Percentiles rank a stretch among this genome's conserved stretches.
phyloP scores from a whole-genome alignment of 1,284 basidiomycete species.

The Fomes fomentarius region DNA sequence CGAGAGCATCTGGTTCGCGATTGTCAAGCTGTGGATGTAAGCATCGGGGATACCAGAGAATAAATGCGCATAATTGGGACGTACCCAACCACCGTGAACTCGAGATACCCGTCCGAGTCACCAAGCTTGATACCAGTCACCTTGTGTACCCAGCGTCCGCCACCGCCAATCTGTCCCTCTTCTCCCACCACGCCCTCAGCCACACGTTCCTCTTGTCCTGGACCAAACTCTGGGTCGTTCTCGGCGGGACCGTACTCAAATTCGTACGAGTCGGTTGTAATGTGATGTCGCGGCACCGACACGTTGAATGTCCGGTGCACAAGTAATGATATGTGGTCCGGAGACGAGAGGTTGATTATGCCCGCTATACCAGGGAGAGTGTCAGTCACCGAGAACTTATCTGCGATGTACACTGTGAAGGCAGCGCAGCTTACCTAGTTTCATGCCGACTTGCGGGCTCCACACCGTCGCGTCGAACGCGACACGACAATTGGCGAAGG shows the following conservation, averaged over 20 bases:
- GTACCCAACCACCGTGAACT: constrained; percentile 92
- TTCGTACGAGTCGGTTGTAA: constrained; percentile 80
- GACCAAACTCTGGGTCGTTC: constrained; percentile 73
- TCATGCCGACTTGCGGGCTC: constrained; percentile 87
- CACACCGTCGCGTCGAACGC: constrained; percentile 88
- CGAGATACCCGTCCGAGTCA: constrained; percentile 67
- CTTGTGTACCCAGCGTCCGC: constrained; percentile 84
- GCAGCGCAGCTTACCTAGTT: constrained; percentile 62
- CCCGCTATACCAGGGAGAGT: constrained; percentile 57
- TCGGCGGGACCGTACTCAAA: constrained; percentile 85
- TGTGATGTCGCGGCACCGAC: constrained; percentile 92
- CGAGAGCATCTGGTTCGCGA: constrained; percentile 95
- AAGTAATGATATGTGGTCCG: constrained; percentile 92
- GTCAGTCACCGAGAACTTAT: not conserved
- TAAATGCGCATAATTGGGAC: not conserved
- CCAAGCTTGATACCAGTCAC: constrained; percentile 76
- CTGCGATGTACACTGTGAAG: not conserved
- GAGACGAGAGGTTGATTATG: constrained; percentile 87
- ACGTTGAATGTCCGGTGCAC: constrained; percentile 96
- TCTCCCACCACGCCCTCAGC: not conserved
- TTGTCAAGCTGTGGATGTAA: constrained; percentile 76
- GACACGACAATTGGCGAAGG: constrained; percentile 80
- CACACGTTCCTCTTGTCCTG: constrained; percentile 32
- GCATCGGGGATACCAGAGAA: constrained; percentile 3
- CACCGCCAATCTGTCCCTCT: constrained; percentile 42